Evolutionary conservation across 1,139 yeast species (phyloP).

Genomic region (Petasospora rhodanensis): DNA sequence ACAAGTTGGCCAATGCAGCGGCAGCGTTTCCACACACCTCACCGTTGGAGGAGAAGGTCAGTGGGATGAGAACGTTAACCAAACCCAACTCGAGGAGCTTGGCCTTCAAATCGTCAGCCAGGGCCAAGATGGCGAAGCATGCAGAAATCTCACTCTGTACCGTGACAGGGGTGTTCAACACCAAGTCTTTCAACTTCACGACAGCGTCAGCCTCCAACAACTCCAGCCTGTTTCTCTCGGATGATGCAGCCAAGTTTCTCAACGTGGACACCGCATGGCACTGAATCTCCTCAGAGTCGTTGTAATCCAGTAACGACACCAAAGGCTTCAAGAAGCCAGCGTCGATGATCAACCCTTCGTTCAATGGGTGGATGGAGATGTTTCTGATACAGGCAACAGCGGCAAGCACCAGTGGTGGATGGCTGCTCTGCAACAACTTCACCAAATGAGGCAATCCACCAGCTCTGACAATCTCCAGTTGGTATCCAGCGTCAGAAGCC

Average conservation of each 20-base stretch:
- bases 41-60: slow-evolving; percentile 81
- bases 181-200: slow-evolving; percentile 85
- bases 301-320: slow-evolving; percentile 76
- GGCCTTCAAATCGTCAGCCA: slow-evolving; percentile 91
- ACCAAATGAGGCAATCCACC: slow-evolving; percentile 94
- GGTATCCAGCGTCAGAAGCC: slow-evolving; percentile 90
- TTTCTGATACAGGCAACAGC: slow-evolving; percentile 98
- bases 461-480: slow-evolving; percentile 90
- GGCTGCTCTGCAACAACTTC: slow-evolving; percentile 79
- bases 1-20: slow-evolving; percentile 93
- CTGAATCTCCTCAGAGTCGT: slow-evolving; percentile 91
- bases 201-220: slow-evolving; percentile 95
- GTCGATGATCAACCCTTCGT: slow-evolving; percentile 91
- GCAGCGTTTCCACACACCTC: slow-evolving; percentile 99
- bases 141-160: slow-evolving; percentile 97
- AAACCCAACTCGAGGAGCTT: slow-evolving; percentile 81
- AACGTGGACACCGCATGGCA: slow-evolving; percentile 96
- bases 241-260: slow-evolving; percentile 92
- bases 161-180: slow-evolving; percentile 75
- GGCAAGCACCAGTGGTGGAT: slow-evolving; percentile 88
- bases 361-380: slow-evolving; percentile 92
- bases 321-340: slow-evolving; percentile 93
- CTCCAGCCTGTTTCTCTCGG: slow-evolving; percentile 88
- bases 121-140: slow-evolving; percentile 92
- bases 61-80: slow-evolving; percentile 83